A percentile compares a stretch with the other conserved stretches of the same genome.
phyloP scores from a whole-genome alignment of 2,329 filamentous ascomycete species.

The Pestalotiopsis sp. region DNA sequence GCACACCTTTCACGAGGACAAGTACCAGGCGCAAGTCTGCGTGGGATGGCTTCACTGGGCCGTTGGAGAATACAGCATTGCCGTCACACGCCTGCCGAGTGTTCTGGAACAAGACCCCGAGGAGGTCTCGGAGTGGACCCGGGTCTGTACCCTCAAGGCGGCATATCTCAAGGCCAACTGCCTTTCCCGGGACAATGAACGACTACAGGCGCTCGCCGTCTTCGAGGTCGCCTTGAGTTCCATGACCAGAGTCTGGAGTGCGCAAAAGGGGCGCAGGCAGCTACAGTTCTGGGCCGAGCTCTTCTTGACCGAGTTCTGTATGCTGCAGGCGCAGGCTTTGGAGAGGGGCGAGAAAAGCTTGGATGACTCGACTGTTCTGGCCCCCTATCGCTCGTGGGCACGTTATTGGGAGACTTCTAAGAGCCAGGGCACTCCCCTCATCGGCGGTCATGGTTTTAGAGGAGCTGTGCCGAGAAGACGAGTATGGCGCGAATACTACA shows the following conservation, averaged over 20 bases:
- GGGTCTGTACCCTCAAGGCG: conserved; percentile 78
- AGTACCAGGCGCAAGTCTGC: conserved; percentile 80
- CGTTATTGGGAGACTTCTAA: conserved; percentile 64
- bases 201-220: conserved; percentile 63
- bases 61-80: conserved; percentile 67
- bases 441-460: conserved; percentile 60
- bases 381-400: conserved; percentile 68
- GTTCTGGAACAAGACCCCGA: conserved; percentile 60
- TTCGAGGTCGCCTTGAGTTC: conserved; percentile 69
- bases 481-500: conserved; percentile 87
- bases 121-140: conserved; percentile 73
- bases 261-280: conserved; percentile 61
- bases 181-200: conserved; percentile 50
- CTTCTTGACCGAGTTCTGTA: conserved; percentile 74
- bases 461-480: conserved; percentile 64
- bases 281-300: conserved; percentile 79
- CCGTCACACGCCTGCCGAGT: conserved; percentile 63
- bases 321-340: conserved; percentile 65
- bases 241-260: conserved; percentile 55
- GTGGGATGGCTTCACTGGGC: conserved; percentile 85
- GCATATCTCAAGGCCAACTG: conserved; percentile 75
- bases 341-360: conserved; percentile 53
- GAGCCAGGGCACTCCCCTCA: conserved; percentile 41
- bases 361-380: conserved; percentile 54
- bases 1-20: conserved; percentile 54